Conservation (phyloP, 2,329 filamentous ascomycete genomes). For the Alternaria gansuensis region DNA sequence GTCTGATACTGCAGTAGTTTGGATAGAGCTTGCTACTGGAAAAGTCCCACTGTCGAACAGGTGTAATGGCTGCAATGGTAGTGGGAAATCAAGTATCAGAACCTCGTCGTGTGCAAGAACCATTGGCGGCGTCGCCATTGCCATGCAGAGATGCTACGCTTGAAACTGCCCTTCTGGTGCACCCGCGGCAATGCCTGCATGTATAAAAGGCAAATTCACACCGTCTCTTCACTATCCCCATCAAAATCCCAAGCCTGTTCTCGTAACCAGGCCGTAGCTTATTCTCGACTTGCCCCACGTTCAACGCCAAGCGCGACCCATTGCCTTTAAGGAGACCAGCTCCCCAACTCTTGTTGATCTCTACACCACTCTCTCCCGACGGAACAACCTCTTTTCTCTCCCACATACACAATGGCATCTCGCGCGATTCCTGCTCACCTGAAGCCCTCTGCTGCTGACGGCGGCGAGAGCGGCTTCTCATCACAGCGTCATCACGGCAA, state of each 20-base stretch:
- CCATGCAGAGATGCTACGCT: slow-evolving; percentile 28
- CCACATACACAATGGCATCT: slow-evolving; percentile 68
- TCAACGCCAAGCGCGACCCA: slow-evolving; percentile 24
- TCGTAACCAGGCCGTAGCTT: slow-evolving; percentile 29
- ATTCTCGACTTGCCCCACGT: slow-evolving; percentile 40
- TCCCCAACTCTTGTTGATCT: slow-evolving; percentile 28
- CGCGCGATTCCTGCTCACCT: slow-evolving; percentile 83
- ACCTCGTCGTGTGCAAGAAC: slow-evolving; percentile 14
- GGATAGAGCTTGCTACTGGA: background rate
- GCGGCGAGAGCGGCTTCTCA: slow-evolving; percentile 59
- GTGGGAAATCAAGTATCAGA: slow-evolving; percentile 1
- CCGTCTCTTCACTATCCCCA: slow-evolving; percentile 23
- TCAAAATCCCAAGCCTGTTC: slow-evolving; percentile 17
- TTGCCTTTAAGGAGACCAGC: slow-evolving; percentile 37
- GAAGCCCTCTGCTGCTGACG: slow-evolving; percentile 65
- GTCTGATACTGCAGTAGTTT: background rate
- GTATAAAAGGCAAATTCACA: slow-evolving; percentile 29
- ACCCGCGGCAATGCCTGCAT: slow-evolving; percentile 23
- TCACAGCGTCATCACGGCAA: slow-evolving; percentile 78
- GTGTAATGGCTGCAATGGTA: slow-evolving; percentile 1
- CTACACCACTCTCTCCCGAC: slow-evolving; percentile 17
- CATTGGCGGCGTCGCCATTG: slow-evolving; percentile 26
- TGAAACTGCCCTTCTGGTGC: slow-evolving; percentile 24
- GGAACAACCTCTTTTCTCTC: slow-evolving; percentile 10
- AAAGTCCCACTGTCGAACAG: background rate